These are phyloP conservation scores for Helicocarpus griseus DNA, from an alignment of 2,329 filamentous ascomycete genomes.

Conservation along the genomic window DNA sequence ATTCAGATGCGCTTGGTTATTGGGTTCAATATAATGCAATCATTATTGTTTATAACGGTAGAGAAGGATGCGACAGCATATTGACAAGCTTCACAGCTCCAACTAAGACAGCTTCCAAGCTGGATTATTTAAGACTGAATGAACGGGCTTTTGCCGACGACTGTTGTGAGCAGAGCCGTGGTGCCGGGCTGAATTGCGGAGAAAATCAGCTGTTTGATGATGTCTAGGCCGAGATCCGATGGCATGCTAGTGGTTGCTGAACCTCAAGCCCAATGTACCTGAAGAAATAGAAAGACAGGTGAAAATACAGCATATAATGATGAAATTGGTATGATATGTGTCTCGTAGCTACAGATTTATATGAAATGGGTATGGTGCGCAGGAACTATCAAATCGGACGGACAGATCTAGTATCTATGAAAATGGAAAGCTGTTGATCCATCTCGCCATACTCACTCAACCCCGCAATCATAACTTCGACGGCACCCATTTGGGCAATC, in stretches of 20 bases:
- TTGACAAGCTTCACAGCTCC: neutral
- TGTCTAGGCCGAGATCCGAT: conserved; percentile 3
- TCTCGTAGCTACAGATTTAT: no score
- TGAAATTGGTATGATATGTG: no score
- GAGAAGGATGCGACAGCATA: neutral
- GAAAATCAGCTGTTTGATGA: neutral
- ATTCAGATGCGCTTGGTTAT: neutral
- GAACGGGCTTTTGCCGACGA: neutral
- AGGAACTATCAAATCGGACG: neutral
- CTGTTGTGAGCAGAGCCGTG: neutral
- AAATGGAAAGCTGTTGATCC: no score
- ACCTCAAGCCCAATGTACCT: no score
- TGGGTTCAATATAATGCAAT: neutral
- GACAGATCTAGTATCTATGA: no score
- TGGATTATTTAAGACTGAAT: neutral
- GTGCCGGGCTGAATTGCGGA: neutral
- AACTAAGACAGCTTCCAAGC: neutral
- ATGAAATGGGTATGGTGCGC: no score
- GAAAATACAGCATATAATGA: neutral
- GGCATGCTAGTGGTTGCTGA: no score
- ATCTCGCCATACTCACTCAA: no score
- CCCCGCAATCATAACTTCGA: conserved; percentile 47
- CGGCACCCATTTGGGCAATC: conserved; percentile 69
- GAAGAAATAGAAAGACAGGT: neutral
- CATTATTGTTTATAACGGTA: neutral